These are phyloP conservation scores for Colletotrichum sp. DNA, from an alignment of 2,329 filamentous ascomycete species.

Conservation along the genomic window DNA sequence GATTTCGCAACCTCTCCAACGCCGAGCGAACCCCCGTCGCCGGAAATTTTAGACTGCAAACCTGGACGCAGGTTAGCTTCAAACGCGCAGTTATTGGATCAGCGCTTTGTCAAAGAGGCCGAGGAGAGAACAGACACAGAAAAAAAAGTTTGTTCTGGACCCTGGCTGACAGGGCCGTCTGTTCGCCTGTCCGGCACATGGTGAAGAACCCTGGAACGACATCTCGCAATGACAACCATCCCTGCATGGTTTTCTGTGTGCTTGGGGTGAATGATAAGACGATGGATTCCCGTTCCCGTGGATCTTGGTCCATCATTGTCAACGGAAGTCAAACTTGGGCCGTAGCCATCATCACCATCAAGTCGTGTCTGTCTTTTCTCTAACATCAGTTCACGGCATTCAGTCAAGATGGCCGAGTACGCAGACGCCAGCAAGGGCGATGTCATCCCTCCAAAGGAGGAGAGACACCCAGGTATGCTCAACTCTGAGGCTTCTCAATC, in stretches of 20 bases:
- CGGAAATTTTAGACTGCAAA: neutral
- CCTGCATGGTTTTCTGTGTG: neutral
- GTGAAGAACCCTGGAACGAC: neutral
- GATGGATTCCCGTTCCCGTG: neutral
- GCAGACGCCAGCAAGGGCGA: neutral
- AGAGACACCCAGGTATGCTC: slow-evolving; percentile 32
- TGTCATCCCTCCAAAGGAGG: slow-evolving; percentile 28
- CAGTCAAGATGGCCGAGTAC: neutral
- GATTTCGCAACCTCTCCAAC: slow-evolving; percentile 14
- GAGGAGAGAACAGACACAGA: neutral
- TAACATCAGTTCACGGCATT: neutral
- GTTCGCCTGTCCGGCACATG: neutral
- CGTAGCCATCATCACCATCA: too few species aligned
- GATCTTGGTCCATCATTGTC: neutral
- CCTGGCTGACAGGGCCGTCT: neutral
- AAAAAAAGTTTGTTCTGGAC: slow-evolving; percentile 12
- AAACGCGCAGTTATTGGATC: neutral
- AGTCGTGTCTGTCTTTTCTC: neutral
- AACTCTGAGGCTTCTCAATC: too few species aligned
- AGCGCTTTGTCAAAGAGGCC: neutral
- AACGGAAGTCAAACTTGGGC: neutral
- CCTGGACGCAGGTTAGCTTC: neutral
- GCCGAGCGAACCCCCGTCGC: neutral
- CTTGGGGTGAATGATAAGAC: slow-evolving; percentile 4
- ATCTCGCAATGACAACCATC: neutral